phyloP scores from a whole-genome alignment of 306 rosid species.

The Vigna angularis region DNA sequence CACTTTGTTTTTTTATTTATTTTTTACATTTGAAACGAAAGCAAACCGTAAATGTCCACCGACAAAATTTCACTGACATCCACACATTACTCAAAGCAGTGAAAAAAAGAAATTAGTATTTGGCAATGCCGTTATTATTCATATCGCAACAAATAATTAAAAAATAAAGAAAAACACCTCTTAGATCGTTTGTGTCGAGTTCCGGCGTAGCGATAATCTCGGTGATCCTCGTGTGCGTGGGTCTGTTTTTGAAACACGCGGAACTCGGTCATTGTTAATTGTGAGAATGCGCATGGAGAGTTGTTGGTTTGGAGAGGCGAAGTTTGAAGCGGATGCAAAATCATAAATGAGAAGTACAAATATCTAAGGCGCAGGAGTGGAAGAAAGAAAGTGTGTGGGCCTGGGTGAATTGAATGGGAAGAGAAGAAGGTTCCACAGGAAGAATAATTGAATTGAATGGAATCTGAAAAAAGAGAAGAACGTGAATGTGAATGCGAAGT shows the following conservation, averaged over 20 bases:
- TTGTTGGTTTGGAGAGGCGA: background rate
- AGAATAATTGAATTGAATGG: background rate
- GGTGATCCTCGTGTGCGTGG: background rate
- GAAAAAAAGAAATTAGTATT: background rate
- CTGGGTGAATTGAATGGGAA: background rate
- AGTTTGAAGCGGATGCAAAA: background rate
- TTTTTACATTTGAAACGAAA: background rate
- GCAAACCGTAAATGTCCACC: background rate
- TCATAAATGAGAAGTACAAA: background rate
- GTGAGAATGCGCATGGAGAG: background rate
- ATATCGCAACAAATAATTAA: background rate
- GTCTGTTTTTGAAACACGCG: background rate
- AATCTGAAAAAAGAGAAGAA: background rate
- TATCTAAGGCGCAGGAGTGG: background rate
- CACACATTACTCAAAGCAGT: background rate
- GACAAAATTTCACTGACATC: background rate
- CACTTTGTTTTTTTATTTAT: background rate
- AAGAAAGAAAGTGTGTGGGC: constrained; percentile 8
- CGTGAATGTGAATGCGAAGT: background rate
- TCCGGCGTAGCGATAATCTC: background rate
- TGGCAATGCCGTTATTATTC: background rate
- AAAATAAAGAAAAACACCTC: background rate
- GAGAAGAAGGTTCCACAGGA: background rate
- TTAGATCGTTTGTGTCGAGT: constrained; percentile 7
- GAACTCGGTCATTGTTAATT: background rate